Base-by-base conservation (phyloP, 2,329 filamentous ascomycete genomes). In the Blumeriella jaapii region DNA sequence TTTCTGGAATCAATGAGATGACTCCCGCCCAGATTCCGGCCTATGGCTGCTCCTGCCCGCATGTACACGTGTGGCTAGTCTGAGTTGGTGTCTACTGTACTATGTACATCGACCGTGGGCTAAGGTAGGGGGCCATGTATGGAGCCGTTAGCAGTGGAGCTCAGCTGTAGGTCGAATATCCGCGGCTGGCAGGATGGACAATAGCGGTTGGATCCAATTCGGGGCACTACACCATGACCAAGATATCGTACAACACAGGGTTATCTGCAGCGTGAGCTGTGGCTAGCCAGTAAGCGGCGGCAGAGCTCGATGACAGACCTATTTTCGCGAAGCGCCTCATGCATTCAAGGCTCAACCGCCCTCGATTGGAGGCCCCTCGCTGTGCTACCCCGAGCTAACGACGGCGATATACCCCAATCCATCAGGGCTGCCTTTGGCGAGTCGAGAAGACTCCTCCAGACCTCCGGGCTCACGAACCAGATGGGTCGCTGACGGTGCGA, bases 1-100 rank as follows among this genome's bases (percentile, higher is more conserved):
- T 61, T 57, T 60, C 58, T 58, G 59, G 58, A 48, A 47, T 28
- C 8, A 7, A 26, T 48, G 46, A 41, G 42, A 43, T 38, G 43
- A 42, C 16, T 33, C 6, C 20, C 48, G 34, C 51, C 61, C n/a
- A n/a, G n/a, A 64, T 60, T 56, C 56, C 56, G 55, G 56, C 60
- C 60, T 23, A 52, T 40, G 41, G 16, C 26, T 31, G 26, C 45
- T 45, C 41, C 35, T 42, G 45, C 39, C 39, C 37, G 42, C 42
- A 46, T 47, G 45, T 46, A 53, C 51, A 53, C 46, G 51, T 52
- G 51, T 48, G 50, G 50, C 47, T 52, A 49, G 44, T 40, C 7
- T 18, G 14, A 17, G 40, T 43, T 43, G 39, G 47, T 42, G 40
- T 35, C 31, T 11, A 7, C 20, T 7, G 11, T 23, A 6, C 11